These are phyloP conservation scores for Globisporangium irregulare DNA, from an alignment of 352 stramenopile genomes.

Conservation along the genomic window DNA sequence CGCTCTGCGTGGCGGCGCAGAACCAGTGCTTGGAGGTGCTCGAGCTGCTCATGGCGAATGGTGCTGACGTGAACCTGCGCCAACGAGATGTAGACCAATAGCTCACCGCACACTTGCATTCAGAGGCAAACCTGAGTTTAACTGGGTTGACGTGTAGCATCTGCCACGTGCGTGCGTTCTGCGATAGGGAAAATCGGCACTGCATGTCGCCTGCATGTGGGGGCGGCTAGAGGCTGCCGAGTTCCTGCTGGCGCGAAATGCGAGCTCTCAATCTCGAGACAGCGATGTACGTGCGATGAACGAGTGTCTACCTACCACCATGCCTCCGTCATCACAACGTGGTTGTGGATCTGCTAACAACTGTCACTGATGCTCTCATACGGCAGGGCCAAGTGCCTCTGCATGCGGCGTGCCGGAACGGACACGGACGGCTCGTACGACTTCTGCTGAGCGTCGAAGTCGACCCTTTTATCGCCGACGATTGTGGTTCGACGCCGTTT, in stretches of 20 bases:
- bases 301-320: neutral
- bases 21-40: constrained; percentile 61
- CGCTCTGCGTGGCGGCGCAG: constrained; percentile 51
- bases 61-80: constrained; percentile 34
- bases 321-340: neutral
- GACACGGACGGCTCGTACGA: constrained; percentile 44
- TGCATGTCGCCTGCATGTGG: constrained; percentile 60
- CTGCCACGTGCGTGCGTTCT: neutral
- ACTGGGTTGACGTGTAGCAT: neutral
- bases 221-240: constrained; percentile 37
- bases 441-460: constrained; percentile 30
- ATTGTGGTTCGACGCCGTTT: constrained; percentile 42
- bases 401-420: constrained; percentile 56
- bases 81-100: constrained; percentile 34
- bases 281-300: constrained; percentile 17
- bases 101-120: neutral
- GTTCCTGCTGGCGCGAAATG: constrained; percentile 34
- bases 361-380: neutral
- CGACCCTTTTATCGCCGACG: constrained; percentile 46
- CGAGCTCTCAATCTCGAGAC: constrained; percentile 31
- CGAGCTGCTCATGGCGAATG: constrained; percentile 40
- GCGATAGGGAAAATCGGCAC: constrained; percentile 41
- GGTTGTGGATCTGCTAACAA: neutral
- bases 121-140: neutral
- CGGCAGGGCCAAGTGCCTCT: constrained; percentile 46